phyloP scores from a whole-genome alignment of 305 asterid species.

The Solanum aculeatissimum region DNA sequence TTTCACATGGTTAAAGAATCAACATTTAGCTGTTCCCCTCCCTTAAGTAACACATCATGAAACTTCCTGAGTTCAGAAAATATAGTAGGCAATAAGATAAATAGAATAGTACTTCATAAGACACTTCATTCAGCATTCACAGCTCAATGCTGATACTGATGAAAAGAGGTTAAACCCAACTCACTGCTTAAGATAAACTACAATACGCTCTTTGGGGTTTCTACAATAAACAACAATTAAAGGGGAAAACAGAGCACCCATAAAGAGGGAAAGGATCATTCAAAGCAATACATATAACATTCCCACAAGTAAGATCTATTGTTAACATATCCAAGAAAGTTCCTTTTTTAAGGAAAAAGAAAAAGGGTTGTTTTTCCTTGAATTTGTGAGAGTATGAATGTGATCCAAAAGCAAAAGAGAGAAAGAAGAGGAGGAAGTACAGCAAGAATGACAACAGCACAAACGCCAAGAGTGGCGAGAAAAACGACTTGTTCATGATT shows the following conservation, averaged over 20 bases:
- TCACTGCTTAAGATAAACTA: neutral
- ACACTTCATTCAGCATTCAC: neutral
- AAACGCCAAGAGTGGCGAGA: slow-evolving; percentile 29
- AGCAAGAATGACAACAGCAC: slow-evolving; percentile 37
- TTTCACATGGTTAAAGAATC: neutral
- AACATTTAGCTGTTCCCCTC: neutral
- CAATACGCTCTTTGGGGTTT: neutral
- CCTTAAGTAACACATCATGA: neutral
- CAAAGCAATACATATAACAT: neutral
- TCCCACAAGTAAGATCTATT: neutral
- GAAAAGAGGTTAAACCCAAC: neutral
- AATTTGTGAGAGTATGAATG: neutral
- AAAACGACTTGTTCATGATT: slow-evolving; percentile 35
- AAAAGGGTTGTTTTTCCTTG: neutral
- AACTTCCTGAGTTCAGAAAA: neutral
- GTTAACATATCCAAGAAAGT: neutral
- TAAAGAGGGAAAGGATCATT: neutral
- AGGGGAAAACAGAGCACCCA: neutral
- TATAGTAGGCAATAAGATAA: neutral
- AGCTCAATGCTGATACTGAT: neutral
- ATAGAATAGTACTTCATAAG: neutral
- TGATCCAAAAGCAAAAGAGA: neutral
- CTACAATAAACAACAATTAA: neutral
- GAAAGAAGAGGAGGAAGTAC: slow-evolving; percentile 2
- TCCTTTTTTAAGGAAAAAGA: neutral